Evolutionary conservation across 2,329 filamentous ascomycete genomes (phyloP).

Genomic region (Exophiala spinifera): DNA sequence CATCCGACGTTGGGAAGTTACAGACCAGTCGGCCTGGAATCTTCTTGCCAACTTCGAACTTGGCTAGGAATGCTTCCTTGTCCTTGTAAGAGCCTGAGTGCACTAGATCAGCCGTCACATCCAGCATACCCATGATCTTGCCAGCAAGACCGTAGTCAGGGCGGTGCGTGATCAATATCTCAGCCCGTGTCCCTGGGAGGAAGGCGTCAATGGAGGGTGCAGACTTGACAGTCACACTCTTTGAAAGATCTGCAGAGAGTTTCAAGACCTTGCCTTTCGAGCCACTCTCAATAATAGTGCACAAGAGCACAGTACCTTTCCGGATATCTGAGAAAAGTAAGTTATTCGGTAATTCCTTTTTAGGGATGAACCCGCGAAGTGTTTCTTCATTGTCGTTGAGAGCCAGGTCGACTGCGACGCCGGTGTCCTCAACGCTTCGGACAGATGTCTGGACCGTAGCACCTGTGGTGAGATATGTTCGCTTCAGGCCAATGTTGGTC

Average conservation of each 20-base stretch:
- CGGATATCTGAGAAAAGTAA: slow-evolving; percentile 67
- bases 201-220: slow-evolving; percentile 88
- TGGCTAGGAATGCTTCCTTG: slow-evolving; percentile 61
- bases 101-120: slow-evolving; percentile 84
- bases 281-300: slow-evolving; percentile 71
- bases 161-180: slow-evolving; percentile 76
- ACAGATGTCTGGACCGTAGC: slow-evolving; percentile 83
- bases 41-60: slow-evolving; percentile 79
- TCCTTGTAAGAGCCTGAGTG: slow-evolving; percentile 77
- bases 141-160: slow-evolving; percentile 73
- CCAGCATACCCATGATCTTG: slow-evolving; percentile 87
- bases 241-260: slow-evolving; percentile 66
- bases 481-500: slow-evolving; percentile 71
- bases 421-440: slow-evolving; percentile 90
- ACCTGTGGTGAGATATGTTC: slow-evolving; percentile 71
- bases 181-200: slow-evolving; percentile 85
- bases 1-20: slow-evolving; percentile 75
- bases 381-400: slow-evolving; percentile 65
- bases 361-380: slow-evolving; percentile 78
- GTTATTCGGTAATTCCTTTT: slow-evolving; percentile 70
- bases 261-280: slow-evolving; percentile 81
- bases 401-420: slow-evolving; percentile 87
- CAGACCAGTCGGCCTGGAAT: slow-evolving; percentile 83
- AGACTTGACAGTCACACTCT: slow-evolving; percentile 57
- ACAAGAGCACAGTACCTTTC: slow-evolving; percentile 81